Base-by-base conservation (phyloP, 1,284 basidiomycete species). In the Termitomyces sp. region DNA sequence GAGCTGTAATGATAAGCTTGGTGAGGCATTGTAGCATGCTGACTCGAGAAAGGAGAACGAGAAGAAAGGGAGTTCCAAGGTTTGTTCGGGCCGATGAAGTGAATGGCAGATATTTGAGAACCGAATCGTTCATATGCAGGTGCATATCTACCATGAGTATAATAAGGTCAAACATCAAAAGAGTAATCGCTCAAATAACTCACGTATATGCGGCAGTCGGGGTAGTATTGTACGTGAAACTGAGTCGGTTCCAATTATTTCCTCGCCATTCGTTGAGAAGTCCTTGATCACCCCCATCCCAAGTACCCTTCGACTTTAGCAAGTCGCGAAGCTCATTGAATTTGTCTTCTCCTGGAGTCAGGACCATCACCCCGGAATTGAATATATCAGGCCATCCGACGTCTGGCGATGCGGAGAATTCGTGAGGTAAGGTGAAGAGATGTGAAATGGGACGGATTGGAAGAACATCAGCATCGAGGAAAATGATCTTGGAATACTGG, bases 311-410 rank as follows among this genome's bases (percentile, higher is more conserved):
- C 6, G 80, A 73, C 57, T 83, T 82, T 52, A 90, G 80, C 52
- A 95, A 77, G 12, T 78, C 71, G 56, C 77, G 81, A 50, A 98
- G 77, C 47, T 86, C 81, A 1, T 81, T 75, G 69, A 97, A 98
- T 63, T 94, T 94, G 52, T 84, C 81, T 61, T 88, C 78, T 1
- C 86, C 84, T 0, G 96, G 96, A 40, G 80, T 81, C 45, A 95
- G 73, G 53, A 98, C 92, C 74, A 99, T 83, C 45, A 98, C 86
- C 40, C 96, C 96, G 24, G 94, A 96, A 70, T 98, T 99, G 78
- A 99, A 98, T 57, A 96, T 94, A 70, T 99, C 96, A 39, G 96
- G 96, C 96, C 96, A 99, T 61, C 96, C 96, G 30, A 93, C 91
- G 70, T 99, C 96, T 5, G 96, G 93, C 15, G 86, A 90, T 9